Percentiles rank a stretch among this genome's conserved stretches.
Conservation (phyloP, 208 protist species). For the Trypanosomatidae sp. region DNA sequence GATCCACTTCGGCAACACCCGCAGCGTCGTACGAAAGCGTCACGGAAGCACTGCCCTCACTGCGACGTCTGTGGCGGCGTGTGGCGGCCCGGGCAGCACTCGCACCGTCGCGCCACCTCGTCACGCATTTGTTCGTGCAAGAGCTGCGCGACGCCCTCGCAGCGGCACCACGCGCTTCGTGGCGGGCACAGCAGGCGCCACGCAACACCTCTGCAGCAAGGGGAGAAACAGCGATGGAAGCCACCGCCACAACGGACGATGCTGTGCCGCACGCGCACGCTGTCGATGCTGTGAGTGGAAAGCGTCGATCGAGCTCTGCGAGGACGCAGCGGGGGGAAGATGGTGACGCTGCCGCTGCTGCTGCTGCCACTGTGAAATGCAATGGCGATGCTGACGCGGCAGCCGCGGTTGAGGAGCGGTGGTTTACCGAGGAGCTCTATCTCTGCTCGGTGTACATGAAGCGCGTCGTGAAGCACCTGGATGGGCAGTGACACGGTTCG, state of each 20-base stretch:
- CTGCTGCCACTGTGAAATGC: not conserved
- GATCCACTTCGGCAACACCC: not conserved
- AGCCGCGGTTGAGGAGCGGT: constrained; percentile 11
- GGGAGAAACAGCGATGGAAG: too few relatives aligned
- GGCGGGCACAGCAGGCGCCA: too few relatives aligned
- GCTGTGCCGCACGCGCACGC: too few relatives aligned
- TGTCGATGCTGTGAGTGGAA: too few relatives aligned
- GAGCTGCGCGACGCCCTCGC: constrained; percentile 15
- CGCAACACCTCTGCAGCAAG: too few relatives aligned
- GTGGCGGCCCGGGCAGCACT: constrained; percentile 51
- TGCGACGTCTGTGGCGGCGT: constrained; percentile 57
- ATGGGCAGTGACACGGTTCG: too few relatives aligned
- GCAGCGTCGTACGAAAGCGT: constrained; percentile 14
- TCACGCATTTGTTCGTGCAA: constrained; percentile 41
- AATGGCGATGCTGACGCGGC: not conserved
- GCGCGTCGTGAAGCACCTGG: constrained; percentile 27
- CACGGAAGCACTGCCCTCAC: constrained; percentile 33
- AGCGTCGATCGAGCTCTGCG: too few relatives aligned
- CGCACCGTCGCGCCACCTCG: constrained; percentile 41
- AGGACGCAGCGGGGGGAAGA: too few relatives aligned
- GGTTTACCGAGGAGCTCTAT: constrained; percentile 26
- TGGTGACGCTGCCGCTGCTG: not conserved
- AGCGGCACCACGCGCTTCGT: not conserved
- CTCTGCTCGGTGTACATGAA: constrained; percentile 38
- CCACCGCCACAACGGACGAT: too few relatives aligned